These are phyloP conservation scores for Neonectria punicea DNA, from an alignment of 2,329 filamentous ascomycete species.

Conservation along the genomic window DNA sequence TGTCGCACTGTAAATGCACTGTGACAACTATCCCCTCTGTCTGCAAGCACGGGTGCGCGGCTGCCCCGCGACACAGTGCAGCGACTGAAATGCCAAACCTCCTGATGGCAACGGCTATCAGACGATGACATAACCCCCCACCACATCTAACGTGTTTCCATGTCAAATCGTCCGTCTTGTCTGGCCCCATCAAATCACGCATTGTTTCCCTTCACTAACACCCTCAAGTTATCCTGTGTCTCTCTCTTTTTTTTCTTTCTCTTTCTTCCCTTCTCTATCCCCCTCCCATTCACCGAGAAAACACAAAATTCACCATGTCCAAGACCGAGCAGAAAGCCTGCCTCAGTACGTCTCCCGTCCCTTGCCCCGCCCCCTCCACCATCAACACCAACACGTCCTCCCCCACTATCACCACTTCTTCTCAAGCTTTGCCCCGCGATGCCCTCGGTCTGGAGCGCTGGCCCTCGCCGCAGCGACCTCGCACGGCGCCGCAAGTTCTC, in stretches of 20 bases:
- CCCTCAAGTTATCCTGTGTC: slow-evolving; percentile 21
- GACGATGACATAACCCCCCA: slow-evolving; percentile 43
- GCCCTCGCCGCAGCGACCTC: slow-evolving; percentile 34
- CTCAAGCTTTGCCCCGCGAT: slow-evolving; percentile 30
- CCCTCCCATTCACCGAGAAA: slow-evolving; percentile 28
- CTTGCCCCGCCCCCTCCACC: slow-evolving; percentile 43
- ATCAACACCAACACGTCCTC: slow-evolving; percentile 17
- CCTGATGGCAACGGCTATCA: slow-evolving; percentile 22
- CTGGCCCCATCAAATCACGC: slow-evolving; percentile 46
- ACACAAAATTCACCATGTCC: slow-evolving; percentile 54
- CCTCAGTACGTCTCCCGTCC: slow-evolving; percentile 64
- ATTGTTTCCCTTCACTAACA: slow-evolving; percentile 39
- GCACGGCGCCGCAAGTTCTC: slow-evolving; percentile 32
- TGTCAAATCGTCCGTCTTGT: slow-evolving; percentile 36
- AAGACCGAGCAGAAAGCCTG: slow-evolving; percentile 69
- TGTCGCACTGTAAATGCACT: slow-evolving; percentile 21
- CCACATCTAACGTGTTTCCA: slow-evolving; percentile 41
- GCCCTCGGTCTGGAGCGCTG: slow-evolving; percentile 28
- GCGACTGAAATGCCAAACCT: neutral
- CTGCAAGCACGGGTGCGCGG: neutral
- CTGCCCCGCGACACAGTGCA: slow-evolving; percentile 26
- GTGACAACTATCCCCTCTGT: slow-evolving; percentile 6
- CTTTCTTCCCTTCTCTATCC: slow-evolving; percentile 27
- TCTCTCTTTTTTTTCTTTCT: slow-evolving; percentile 23
- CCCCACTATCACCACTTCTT: slow-evolving; percentile 6